A percentile compares a stretch with the other conserved stretches of the same genome.
Conservation (phyloP, 768 basidiomycete genomes). For the Mycena polygramma region DNA sequence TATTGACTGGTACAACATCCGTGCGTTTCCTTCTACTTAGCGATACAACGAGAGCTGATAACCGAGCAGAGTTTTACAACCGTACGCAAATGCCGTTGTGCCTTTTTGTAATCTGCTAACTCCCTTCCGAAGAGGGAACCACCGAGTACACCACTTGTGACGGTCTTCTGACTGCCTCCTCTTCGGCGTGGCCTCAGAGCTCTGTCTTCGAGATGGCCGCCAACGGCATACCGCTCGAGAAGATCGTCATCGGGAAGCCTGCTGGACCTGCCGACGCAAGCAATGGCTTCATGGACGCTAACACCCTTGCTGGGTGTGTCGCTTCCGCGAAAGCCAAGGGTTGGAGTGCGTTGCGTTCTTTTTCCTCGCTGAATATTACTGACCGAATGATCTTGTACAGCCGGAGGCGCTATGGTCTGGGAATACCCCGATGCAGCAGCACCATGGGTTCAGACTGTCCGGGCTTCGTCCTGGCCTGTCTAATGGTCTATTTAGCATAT, state of each 20-base stretch:
- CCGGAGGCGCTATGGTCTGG: conserved; percentile 38
- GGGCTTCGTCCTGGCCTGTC: conserved; percentile 42
- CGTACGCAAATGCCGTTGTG: conserved; percentile 27
- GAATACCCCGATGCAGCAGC: conserved; percentile 3
- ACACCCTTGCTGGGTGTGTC: conserved; percentile 42
- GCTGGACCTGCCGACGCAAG: conserved; percentile 43
- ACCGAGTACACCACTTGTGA: conserved; percentile 75
- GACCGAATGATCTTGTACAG: neutral
- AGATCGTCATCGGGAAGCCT: conserved; percentile 75
- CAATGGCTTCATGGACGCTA: conserved; percentile 53
- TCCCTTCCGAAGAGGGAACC: conserved; percentile 54
- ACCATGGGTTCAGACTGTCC: conserved; percentile 35
- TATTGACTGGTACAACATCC: conserved; percentile 76
- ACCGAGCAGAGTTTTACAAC: conserved; percentile 57
- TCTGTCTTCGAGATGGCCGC: conserved; percentile 59
- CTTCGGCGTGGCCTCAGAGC: conserved; percentile 60
- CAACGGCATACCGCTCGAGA: conserved; percentile 60
- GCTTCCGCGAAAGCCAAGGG: conserved; percentile 26
- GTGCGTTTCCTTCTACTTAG: conserved; percentile 49
- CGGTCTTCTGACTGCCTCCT: conserved; percentile 65
- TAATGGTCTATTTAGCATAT: conserved; percentile 27
- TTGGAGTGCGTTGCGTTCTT: conserved; percentile 27
- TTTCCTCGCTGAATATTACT: neutral
- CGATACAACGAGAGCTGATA: conserved; percentile 3
- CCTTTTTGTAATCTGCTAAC: neutral